Evolutionary conservation across 2,329 filamentous ascomycete species (phyloP).

Genomic region (Alternaria panax): DNA sequence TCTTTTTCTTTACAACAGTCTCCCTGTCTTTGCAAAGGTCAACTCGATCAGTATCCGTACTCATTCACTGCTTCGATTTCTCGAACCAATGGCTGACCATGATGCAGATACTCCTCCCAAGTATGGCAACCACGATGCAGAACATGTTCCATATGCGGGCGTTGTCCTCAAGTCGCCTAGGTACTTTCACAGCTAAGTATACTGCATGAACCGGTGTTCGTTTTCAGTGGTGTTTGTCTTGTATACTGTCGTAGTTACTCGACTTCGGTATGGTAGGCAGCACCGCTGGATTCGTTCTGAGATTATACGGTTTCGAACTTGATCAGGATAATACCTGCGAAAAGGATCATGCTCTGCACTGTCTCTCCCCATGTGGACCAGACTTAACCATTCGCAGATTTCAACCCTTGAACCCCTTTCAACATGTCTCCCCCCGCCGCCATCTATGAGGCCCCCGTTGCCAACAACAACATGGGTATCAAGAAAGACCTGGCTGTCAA

Average conservation of each 20-base stretch:
- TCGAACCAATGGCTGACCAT: slow-evolving; percentile 29
- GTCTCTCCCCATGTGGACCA: slow-evolving; percentile 44
- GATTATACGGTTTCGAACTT: slow-evolving; percentile 94
- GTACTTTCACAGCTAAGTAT: slow-evolving; percentile 51
- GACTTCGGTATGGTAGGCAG: background rate
- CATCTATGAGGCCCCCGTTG: slow-evolving; percentile 57
- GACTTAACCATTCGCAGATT: slow-evolving; percentile 44
- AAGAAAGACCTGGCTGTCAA: slow-evolving; percentile 58
- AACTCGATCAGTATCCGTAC: slow-evolving; percentile 27
- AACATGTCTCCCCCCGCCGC: slow-evolving; percentile 81
- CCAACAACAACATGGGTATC: slow-evolving; percentile 27
- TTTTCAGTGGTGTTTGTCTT: slow-evolving; percentile 23
- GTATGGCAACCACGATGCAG: slow-evolving; percentile 44
- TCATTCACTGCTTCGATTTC: slow-evolving; percentile 11
- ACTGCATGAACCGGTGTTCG: slow-evolving; percentile 55
- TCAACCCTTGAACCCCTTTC: slow-evolving; percentile 36
- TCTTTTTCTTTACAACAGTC: background rate
- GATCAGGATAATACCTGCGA: slow-evolving; percentile 99
- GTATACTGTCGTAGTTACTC: slow-evolving; percentile 5
- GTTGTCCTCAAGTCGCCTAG: slow-evolving; percentile 49
- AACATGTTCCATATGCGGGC: slow-evolving; percentile 42
- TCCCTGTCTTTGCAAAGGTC: background rate
- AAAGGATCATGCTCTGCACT: slow-evolving; percentile 89
- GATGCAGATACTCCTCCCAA: slow-evolving; percentile 30
- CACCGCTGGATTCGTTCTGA: slow-evolving; percentile 64